phyloP scores from a whole-genome alignment of 2,329 filamentous ascomycete genomes.

The Cryphonectria radicalis region DNA sequence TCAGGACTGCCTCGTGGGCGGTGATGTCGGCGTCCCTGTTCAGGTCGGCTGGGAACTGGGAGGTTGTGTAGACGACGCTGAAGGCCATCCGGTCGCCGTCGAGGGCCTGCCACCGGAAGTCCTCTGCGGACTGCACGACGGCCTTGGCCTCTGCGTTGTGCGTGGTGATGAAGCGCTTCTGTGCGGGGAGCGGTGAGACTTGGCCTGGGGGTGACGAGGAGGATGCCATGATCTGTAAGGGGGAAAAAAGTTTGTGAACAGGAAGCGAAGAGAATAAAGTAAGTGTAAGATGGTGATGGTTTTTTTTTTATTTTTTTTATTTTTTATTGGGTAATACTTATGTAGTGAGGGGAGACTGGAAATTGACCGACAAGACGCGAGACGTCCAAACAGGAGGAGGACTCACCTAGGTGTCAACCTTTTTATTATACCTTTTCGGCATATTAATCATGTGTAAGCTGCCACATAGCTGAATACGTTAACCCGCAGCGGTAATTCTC shows the following conservation, averaged over 20 bases:
- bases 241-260: not conserved
- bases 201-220: not conserved
- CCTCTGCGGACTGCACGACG: conserved; percentile 21
- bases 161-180: not conserved
- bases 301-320: no score
- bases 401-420: not conserved
- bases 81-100: conserved; percentile 15
- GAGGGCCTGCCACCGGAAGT: conserved; percentile 1
- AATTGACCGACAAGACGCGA: not conserved
- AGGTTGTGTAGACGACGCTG: conserved; percentile 7
- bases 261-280: not conserved
- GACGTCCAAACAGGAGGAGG: not conserved
- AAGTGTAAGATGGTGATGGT: no score
- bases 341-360: not conserved
- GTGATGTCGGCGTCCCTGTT: conserved; percentile 47
- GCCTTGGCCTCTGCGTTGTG: conserved; percentile 5
- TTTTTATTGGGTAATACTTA: not conserved
- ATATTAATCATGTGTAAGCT: not conserved
- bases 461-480: not conserved
- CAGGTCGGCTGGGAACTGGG: conserved; percentile 8
- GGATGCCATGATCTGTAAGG: not conserved
- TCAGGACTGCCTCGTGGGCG: not conserved
- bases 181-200: not conserved
- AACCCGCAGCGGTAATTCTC: not conserved
- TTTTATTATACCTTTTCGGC: not conserved